Base-by-base conservation (phyloP, 1,284 basidiomycete species). In the Ceratobasidium sp. region DNA sequence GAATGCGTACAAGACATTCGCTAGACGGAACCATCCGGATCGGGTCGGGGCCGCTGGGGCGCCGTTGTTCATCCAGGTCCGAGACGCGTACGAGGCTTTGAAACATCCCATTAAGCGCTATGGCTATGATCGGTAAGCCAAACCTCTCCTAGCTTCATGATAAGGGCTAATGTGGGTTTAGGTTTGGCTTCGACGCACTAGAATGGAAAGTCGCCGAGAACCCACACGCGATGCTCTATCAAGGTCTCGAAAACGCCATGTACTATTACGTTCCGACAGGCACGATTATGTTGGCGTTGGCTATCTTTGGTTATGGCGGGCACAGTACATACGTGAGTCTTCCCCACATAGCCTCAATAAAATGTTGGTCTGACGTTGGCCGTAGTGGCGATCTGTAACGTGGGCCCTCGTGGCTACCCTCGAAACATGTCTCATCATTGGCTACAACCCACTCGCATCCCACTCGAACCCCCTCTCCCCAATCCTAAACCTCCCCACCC, bases 21-120 rank as follows among this genome's bases (percentile, higher is more conserved):
- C 94, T 4, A 90, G 90, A 82, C 87, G 85, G 80, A 88, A 92
- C 81, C 95, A 97, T 83, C 96, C 95, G 0, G 95, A 97, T 86
- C 88, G 92, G 78, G 90, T 91, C 12, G 77, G 79, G 33, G 84
- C 86, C 0, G 85, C 87, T n/a, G 92, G 91, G 1, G 91, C 92
- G 79, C 87, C 87, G 5, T 80, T 91, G 63, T 97, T 97, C 83
- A 94, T 96, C 78, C 83, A 87, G 40, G 90, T 94, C 1, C 87
- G 95, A 71, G 89, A 92, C 81, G 94, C 93, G 23, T 96, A 93
- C 82, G 95, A 97, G 83, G 91, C 91, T 0, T 85, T 97, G 46
- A 94, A 91, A 79, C 90, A 96, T 81, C 94, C 95, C 0, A 87
- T 91, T 1, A 92, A 92, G 78, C 86, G 95, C 64, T 96, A 95